Evolutionary conservation across 768 basidiomycete genomes (phyloP).

Genomic region (Leccinum rimulosum): DNA sequence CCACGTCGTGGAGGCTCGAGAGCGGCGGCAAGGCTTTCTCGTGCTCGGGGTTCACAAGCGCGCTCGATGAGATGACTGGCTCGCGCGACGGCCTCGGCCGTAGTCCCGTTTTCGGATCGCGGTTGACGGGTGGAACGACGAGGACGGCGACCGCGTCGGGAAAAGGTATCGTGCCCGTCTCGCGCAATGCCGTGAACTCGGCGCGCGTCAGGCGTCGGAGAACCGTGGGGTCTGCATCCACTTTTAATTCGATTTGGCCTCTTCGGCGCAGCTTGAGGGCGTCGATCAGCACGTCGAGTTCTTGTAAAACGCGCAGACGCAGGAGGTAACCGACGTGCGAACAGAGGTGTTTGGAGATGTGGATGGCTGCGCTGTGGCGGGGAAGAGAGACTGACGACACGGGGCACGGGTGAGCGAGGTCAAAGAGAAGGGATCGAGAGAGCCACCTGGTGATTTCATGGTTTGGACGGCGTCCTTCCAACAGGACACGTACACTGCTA

Average conservation of each 20-base stretch:
- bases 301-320: constrained; percentile 73
- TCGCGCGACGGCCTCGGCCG: constrained; percentile 42
- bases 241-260: background rate
- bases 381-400: constrained; percentile 16
- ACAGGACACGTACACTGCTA: constrained; percentile 57
- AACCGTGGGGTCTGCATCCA: constrained; percentile 35
- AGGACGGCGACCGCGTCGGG: constrained; percentile 63
- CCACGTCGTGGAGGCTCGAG: constrained; percentile 23
- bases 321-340: constrained; percentile 64
- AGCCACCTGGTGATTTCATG: constrained; percentile 38
- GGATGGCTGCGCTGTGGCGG: constrained; percentile 29
- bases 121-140: constrained; percentile 65
- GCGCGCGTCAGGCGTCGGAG: constrained; percentile 62
- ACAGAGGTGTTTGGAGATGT: constrained; percentile 43
- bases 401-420: constrained; percentile 2
- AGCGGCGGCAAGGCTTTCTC: constrained; percentile 25
- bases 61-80: constrained; percentile 27
- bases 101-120: constrained; percentile 43
- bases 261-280: constrained; percentile 7
- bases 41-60: background rate
- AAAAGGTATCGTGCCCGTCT: constrained; percentile 47
- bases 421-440: background rate
- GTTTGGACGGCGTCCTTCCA: constrained; percentile 46
- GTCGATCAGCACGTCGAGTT: constrained; percentile 58
- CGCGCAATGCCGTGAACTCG: constrained; percentile 53